These are phyloP conservation scores for Aspergillus eucalypticola DNA, from an alignment of 2,329 filamentous ascomycete species.

Conservation along the genomic window DNA sequence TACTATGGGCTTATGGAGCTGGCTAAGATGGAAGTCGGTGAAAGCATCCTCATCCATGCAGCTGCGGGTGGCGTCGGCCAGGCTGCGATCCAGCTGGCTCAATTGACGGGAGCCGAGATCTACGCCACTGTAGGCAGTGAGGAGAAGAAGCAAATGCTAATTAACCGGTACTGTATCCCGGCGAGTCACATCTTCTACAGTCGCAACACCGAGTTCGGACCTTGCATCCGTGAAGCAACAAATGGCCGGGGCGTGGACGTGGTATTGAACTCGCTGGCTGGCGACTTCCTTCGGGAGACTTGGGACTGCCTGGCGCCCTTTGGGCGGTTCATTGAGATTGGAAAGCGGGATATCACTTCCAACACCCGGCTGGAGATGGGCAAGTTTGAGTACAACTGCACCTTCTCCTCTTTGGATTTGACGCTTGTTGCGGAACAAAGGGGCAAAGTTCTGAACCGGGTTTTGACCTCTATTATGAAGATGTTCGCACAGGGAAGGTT, in stretches of 20 bases:
- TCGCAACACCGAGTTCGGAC: neutral
- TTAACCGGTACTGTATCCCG: neutral
- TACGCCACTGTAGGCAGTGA: neutral
- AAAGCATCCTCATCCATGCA: neutral
- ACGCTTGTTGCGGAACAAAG: no score
- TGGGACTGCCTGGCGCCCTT: no score
- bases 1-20: neutral
- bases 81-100: neutral
- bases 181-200: neutral
- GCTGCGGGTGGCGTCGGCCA: neutral
- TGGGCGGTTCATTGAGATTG: no score
- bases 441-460: accelerated
- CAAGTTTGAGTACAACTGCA: no score
- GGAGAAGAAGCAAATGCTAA: neutral
- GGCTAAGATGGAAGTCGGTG: neutral
- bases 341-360: no score
- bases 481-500: no score
- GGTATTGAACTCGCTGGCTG: neutral
- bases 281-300: no score
- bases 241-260: neutral
- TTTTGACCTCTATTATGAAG: accelerated
- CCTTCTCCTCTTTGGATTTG: no score
- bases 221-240: neutral
- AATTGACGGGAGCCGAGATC: neutral
- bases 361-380: no score